Conservation (phyloP, 1,284 basidiomycete species). For the Thelephora terrestris region DNA sequence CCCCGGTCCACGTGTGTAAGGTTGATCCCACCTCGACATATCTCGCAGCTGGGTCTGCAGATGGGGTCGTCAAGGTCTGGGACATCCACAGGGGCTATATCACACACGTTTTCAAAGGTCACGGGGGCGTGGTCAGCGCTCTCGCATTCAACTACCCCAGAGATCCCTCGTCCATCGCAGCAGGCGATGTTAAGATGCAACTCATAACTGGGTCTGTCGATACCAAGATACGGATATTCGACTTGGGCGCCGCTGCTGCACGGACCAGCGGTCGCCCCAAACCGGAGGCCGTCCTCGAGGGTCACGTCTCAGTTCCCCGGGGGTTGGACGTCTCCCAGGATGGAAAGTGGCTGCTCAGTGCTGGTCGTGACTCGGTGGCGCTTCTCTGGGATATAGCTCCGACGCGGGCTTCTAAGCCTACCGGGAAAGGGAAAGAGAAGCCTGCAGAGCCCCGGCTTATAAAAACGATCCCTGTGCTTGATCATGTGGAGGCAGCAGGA, state of each 20-base stretch:
- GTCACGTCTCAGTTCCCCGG: conserved; percentile 85
- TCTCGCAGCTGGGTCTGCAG: conserved; percentile 90
- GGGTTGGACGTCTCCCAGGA: conserved; percentile 79
- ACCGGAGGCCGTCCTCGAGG: conserved; percentile 75
- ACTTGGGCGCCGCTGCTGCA: conserved; percentile 55
- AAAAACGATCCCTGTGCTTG: conserved; percentile 82
- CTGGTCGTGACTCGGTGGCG: conserved; percentile 85
- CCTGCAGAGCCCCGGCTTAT: conserved; percentile 44
- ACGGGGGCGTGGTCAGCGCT: conserved; percentile 92
- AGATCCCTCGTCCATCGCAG: conserved; percentile 36
- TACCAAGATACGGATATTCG: conserved; percentile 83
- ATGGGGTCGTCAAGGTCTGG: conserved; percentile 97
- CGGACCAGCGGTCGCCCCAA: conserved; percentile 49
- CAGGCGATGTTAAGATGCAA: conserved; percentile 52
- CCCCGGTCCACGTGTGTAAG: conserved; percentile 85
- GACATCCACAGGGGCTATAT: conserved; percentile 81
- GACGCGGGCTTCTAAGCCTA: conserved; percentile 16
- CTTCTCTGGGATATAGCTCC: conserved; percentile 75
- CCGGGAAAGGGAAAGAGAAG: conserved; percentile 41
- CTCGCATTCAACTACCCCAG: conserved; percentile 72
- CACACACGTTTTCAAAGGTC: conserved; percentile 94
- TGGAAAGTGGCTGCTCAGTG: conserved; percentile 80
- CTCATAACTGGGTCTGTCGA: conserved; percentile 87
- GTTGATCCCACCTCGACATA: conserved; percentile 84
- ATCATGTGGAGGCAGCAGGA: conserved; percentile 83